Evolutionary conservation across 208 protist genomes (phyloP).

Genomic region (Zelonia costaricensis): DNA sequence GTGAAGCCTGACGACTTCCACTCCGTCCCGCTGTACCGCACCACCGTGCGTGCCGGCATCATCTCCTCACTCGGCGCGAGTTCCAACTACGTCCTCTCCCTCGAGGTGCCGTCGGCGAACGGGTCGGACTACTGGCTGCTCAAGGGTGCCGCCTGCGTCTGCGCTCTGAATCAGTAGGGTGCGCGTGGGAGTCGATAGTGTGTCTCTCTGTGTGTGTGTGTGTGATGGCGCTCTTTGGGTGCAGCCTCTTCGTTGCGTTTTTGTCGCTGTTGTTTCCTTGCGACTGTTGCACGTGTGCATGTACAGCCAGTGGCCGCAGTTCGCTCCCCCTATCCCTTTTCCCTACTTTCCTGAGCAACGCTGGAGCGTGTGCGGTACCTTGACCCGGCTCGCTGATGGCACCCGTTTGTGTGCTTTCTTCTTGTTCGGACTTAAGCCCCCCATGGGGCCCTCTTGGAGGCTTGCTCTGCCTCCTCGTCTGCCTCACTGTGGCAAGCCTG

Average conservation of each 20-base stretch:
- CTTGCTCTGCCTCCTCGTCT: no score
- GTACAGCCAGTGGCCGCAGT: no score
- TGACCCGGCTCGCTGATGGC: no score
- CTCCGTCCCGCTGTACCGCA: conserved; percentile 95
- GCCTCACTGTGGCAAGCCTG: no score
- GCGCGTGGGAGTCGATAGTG: not conserved
- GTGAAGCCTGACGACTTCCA: conserved; percentile 65
- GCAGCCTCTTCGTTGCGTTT: not conserved
- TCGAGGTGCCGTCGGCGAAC: conserved; percentile 87
- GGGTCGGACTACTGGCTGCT: conserved; percentile 91
- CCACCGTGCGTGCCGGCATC: conserved; percentile 90
- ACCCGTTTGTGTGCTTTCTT: no score
- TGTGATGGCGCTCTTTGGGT: not conserved
- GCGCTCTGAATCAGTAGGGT: conserved; percentile 57
- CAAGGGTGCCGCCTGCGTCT: conserved; percentile 90
- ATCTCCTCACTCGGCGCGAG: conserved; percentile 96
- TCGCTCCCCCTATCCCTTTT: no score
- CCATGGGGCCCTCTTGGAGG: no score
- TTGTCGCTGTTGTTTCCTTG: no score
- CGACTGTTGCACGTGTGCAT: no score
- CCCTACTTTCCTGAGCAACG: no score
- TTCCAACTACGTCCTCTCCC: conserved; percentile 94
- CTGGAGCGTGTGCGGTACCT: no score
- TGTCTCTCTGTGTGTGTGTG: not conserved
- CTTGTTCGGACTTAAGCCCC: no score